Evolutionary conservation across 371 early-diverging fungal species (phyloP), one percentile per base, ranked within the genome.

Genomic region (Sporodiniella umbellata): DNA sequence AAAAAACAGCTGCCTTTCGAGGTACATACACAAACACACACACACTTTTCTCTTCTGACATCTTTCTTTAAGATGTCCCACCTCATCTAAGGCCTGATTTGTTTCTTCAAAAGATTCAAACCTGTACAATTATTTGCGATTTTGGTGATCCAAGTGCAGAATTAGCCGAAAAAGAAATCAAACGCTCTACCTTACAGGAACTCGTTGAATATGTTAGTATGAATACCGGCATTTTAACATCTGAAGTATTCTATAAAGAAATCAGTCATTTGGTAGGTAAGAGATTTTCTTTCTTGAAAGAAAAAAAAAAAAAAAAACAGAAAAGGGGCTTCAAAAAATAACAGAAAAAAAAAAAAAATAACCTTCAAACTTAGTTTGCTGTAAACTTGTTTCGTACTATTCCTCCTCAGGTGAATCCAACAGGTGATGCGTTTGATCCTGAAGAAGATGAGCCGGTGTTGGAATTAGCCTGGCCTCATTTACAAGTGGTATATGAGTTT

Each of bases 371-470:
- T 37, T 68, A 93, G 92, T 91, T 95, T 80, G 80, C 88, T 30
- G 72, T 83, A 24, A 98, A 98, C 66, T 75, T 96, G 18, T 97
- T 98, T 72, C 82, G 98, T 37, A 89, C 96, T 1, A 90, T 97
- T 26, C 96, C 97, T 3, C 96, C 98, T 8, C 95, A 93, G 70
- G 87, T 92, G 33, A 95, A 96, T 61, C 95, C 95, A 8, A 84
- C 84, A 8, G 96, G 95, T 22, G 98, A 96, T 60, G 94, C 94
- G 3, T 98, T 90, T 64, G 98, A 98, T 70, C 97, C 96, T 8
- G 98, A 98, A 68, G 98, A 98, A 66, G 98, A 98, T 66, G 98
- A 98, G 60, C 96, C 96, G 8, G 90, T 94, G 1, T 72, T 95
- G 35, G 98, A 98, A 63, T 60, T 87, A 19, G 94, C 94, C 4